A percentile compares a stretch with the other conserved stretches of the same genome.
Conservation (phyloP, 2,329 filamentous ascomycete species). For the Rutstroemia sp. region DNA sequence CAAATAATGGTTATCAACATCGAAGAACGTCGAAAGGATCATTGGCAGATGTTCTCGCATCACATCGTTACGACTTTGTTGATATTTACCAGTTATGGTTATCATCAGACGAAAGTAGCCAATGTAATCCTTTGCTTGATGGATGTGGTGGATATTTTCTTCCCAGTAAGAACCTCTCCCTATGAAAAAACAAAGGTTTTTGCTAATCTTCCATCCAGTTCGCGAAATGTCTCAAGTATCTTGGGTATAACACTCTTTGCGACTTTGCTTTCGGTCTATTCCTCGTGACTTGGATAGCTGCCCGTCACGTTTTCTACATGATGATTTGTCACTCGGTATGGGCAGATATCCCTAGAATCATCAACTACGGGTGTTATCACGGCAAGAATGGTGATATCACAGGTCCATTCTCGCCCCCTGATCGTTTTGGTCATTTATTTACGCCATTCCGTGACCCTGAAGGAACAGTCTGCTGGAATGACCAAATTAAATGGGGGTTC, state of each 20-base stretch:
- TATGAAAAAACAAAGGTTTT: not conserved
- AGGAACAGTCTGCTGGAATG: conserved; percentile 73
- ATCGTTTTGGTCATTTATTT: conserved; percentile 54
- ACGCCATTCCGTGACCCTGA: conserved; percentile 66
- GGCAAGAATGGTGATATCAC: conserved; percentile 47
- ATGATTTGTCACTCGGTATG: conserved; percentile 79
- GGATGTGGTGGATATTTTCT: conserved; percentile 84
- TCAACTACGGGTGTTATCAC: conserved; percentile 65
- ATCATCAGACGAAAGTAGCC: conserved; percentile 79
- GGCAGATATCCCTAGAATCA: conserved; percentile 52
- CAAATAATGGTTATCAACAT: conserved; percentile 92
- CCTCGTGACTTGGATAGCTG: conserved; percentile 75
- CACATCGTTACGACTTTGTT: conserved; percentile 84
- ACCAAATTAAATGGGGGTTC: conserved; percentile 68
- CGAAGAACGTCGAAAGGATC: conserved; percentile 88
- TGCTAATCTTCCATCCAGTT: conserved; percentile 41
- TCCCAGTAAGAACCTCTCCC: conserved; percentile 53
- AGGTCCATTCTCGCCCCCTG: conserved; percentile 44
- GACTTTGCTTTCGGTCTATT: conserved; percentile 81
- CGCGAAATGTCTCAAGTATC: conserved; percentile 91
- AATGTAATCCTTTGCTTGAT: conserved; percentile 86
- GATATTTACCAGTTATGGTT: conserved; percentile 75
- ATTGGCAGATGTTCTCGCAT: conserved; percentile 92
- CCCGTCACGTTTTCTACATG: conserved; percentile 75
- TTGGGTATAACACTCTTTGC: conserved; percentile 67